Percentiles rank a stretch among this genome's conserved stretches.
Conservation (phyloP, 1,284 basidiomycete species). For the Leccinum solheimii region DNA sequence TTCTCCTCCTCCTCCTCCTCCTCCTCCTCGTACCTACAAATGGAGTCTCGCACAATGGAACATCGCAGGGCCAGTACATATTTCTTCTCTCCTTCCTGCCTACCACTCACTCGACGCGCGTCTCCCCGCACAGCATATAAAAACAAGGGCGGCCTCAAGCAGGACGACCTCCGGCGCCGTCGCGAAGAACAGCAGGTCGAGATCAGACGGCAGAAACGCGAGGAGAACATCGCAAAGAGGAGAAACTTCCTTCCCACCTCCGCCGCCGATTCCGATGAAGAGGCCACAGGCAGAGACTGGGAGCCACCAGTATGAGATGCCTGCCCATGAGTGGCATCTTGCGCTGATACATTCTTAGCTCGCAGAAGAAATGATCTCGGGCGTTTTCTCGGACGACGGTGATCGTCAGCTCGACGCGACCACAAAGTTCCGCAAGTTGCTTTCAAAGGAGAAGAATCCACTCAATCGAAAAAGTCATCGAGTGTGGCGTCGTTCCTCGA, state of each 20-base stretch:
- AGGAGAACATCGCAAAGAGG: conserved; percentile 96
- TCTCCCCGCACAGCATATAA: conserved; percentile 52
- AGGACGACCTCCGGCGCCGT: conserved; percentile 87
- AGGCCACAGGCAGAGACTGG: conserved; percentile 68
- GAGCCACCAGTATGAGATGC: conserved; percentile 66
- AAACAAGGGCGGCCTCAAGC: conserved; percentile 82
- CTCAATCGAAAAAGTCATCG: conserved; percentile 99
- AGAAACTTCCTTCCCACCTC: conserved; percentile 83
- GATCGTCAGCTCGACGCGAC: conserved; percentile 95
- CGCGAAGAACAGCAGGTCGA: conserved; percentile 97
- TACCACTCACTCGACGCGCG: conserved; percentile 14
- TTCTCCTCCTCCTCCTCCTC: conserved; percentile 11
- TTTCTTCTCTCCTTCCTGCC: background rate
- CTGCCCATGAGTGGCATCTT: background rate
- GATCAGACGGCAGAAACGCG: conserved; percentile 94
- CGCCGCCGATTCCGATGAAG: conserved; percentile 83
- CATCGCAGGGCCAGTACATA: conserved; percentile 62
- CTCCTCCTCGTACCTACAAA: conserved; percentile 13
- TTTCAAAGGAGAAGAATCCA: conserved; percentile 99
- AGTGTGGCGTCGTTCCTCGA: conserved; percentile 94
- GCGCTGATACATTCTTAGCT: conserved; percentile 48
- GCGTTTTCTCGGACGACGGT: conserved; percentile 89
- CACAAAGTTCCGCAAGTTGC: conserved; percentile 94
- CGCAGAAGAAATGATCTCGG: conserved; percentile 89
- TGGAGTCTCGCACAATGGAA: conserved; percentile 65